Conservation (phyloP, 345 rosid species). For the Erodium maritimum region DNA sequence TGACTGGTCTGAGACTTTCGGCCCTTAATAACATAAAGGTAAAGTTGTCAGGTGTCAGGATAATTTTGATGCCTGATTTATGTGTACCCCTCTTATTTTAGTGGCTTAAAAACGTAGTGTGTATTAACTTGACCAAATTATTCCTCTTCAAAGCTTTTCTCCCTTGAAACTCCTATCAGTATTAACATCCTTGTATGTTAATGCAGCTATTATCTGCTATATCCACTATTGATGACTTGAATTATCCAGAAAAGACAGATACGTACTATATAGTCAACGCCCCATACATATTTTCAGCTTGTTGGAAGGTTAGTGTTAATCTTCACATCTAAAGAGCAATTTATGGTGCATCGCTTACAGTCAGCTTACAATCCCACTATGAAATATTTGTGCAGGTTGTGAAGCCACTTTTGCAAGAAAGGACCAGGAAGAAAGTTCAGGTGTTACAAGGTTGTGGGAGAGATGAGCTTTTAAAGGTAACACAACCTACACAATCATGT, state of each 20-base stretch:
- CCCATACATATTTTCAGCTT: slow-evolving; percentile 81
- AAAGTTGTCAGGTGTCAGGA: no score
- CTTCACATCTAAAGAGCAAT: neutral
- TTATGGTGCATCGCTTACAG: no score
- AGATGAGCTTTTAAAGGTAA: slow-evolving; percentile 84
- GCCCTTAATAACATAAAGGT: slow-evolving; percentile 90
- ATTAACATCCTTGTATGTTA: neutral
- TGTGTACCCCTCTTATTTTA: slow-evolving; percentile 1
- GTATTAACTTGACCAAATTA: no score
- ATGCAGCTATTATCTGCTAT: slow-evolving; percentile 72
- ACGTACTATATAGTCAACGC: slow-evolving; percentile 84
- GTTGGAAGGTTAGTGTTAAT: slow-evolving; percentile 65
- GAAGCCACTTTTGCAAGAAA: slow-evolving; percentile 88
- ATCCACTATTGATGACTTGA: slow-evolving; percentile 77
- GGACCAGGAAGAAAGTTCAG: slow-evolving; percentile 82
- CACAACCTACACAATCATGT: neutral
- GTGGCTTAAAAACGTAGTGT: no score
- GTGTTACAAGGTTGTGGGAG: slow-evolving; percentile 69
- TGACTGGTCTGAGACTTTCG: slow-evolving; percentile 90
- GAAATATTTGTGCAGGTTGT: slow-evolving; percentile 37
- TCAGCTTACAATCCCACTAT: neutral
- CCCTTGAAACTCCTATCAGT: no score
- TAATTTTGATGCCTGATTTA: no score
- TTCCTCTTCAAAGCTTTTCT: no score
- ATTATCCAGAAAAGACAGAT: slow-evolving; percentile 91